These are phyloP conservation scores for Verticillium albo-atrum DNA, from an alignment of 2,329 filamentous ascomycete genomes.

Conservation along the genomic window DNA sequence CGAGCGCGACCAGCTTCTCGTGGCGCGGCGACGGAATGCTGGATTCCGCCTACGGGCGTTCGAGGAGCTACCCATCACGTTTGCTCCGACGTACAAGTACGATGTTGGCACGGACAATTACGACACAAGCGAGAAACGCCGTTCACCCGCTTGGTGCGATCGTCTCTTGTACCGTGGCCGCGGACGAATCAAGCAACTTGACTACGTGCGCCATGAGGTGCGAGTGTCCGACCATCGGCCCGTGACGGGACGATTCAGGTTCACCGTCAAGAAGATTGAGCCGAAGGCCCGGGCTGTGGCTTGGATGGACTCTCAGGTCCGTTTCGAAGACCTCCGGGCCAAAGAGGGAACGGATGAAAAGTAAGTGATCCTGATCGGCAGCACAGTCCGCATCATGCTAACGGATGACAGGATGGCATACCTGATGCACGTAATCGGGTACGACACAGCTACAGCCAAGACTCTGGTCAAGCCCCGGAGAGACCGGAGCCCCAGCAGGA, in stretches of 20 bases:
- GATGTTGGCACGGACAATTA: constrained; percentile 93
- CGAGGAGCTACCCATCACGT: constrained; percentile 84
- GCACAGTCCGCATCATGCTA: background rate
- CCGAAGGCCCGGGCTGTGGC: constrained; percentile 58
- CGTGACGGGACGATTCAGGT: constrained; percentile 78
- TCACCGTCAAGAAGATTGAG: constrained; percentile 79
- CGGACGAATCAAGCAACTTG: constrained; percentile 78
- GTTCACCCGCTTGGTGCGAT: constrained; percentile 95
- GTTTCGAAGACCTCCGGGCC: constrained; percentile 68
- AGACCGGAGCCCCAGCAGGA: constrained; percentile 7
- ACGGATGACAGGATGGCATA: constrained; percentile 8
- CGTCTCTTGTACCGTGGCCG: constrained; percentile 80
- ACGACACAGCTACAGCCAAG: constrained; percentile 11
- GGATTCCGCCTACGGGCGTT: constrained; percentile 86
- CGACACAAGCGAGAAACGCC: constrained; percentile 90
- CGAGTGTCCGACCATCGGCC: constrained; percentile 89
- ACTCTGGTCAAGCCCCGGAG: constrained; percentile 7
- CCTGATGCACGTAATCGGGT: constrained; percentile 11
- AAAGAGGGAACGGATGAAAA: constrained; percentile 68
- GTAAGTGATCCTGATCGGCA: constrained; percentile 46
- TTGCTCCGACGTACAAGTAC: constrained; percentile 97
- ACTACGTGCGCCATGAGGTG: constrained; percentile 87
- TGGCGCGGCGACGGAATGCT: constrained; percentile 84
- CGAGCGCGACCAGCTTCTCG: constrained; percentile 87
- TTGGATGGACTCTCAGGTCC: constrained; percentile 70